Base-by-base conservation (phyloP, 208 protist genomes). In the Trypanosoma boissoni region DNA sequence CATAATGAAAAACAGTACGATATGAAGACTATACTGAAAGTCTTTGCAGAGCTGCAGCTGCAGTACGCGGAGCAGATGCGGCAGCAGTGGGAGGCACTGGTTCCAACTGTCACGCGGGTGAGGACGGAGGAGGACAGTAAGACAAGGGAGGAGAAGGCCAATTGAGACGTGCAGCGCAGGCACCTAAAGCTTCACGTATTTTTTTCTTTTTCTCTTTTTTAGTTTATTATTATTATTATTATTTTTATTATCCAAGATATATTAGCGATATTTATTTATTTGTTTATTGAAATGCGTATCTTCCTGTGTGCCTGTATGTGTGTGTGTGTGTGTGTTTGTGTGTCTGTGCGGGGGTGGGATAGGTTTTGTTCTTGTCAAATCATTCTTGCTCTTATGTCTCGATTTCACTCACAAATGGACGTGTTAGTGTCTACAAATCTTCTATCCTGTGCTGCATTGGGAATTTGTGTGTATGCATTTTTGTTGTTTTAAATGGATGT, bases 1-100 rank as follows among this genome's bases (percentile, higher is more conserved):
- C 86, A 95, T 59, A 55, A 70, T 9, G 80, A 85, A 29, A 88
- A 90, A 54, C 85, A 94, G 64, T 81, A 84, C 53, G 91, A 94
- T 62, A 73, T 92, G 27, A 80, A 83, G 55, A 76, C 71, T 46
- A 71, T 95, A 51, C 64, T 95, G 36, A 78, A 87, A 42, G 69
- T 63, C 23, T 94, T 94, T 53, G 74, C 77, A 27, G 69, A 86
- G 67, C 52, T 95, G 27, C 84, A 94, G 71, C 58, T 95, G n/a
- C 74, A 80, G 28, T 92, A 88, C 55, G 78, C 83, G 1, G 57
- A 60, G 39, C 54, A 66, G 27, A 79, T 95, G 76, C 77, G 78
- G 65, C 50, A 88, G 27, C 67, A 72, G 36, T 95, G 88, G 86
- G 74, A 87, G 8, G 66, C 56, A 2, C 69, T 93, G 7, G 58